These are phyloP conservation scores for Torulaspora delbrueckii DNA, from an alignment of 805 yeast genomes.

Conservation along the genomic window DNA sequence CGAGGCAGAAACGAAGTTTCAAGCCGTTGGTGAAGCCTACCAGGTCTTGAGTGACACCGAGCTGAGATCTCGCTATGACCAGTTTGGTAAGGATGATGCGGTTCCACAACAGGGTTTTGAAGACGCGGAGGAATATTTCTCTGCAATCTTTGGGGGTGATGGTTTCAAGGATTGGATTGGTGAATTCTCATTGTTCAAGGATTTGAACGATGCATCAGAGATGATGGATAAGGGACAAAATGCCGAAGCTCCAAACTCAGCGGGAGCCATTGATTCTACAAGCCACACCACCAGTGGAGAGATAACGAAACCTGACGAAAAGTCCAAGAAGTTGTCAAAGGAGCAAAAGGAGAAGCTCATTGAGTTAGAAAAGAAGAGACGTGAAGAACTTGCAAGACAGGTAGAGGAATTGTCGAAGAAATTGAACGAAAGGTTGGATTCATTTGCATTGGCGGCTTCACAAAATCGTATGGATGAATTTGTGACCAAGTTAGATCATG, in stretches of 20 bases:
- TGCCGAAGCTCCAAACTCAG: constrained; percentile 10
- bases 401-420: constrained; percentile 47
- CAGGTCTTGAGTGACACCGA: constrained; percentile 73
- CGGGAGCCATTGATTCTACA: constrained; percentile 7
- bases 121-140: constrained; percentile 83
- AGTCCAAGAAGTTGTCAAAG: constrained; percentile 28
- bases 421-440: constrained; percentile 45
- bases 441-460: constrained; percentile 42
- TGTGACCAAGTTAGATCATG: constrained; percentile 48
- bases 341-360: constrained; percentile 48
- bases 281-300: constrained; percentile 12
- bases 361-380: constrained; percentile 51
- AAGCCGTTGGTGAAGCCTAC: constrained; percentile 64
- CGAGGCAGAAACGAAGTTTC: constrained; percentile 81
- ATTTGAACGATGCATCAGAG: constrained; percentile 54
- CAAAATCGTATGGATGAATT: constrained; percentile 48
- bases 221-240: constrained; percentile 34
- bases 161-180: constrained; percentile 76
- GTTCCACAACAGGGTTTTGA: constrained; percentile 67
- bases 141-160: constrained; percentile 79
- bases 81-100: constrained; percentile 74
- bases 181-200: constrained; percentile 63
- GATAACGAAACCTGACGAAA: constrained; percentile 37
- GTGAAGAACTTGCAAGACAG: constrained; percentile 45
- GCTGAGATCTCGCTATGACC: constrained; percentile 70